Percentiles rank a stretch among this genome's conserved stretches.
Evolutionary conservation across 2,329 filamentous ascomycete species (phyloP).

Genomic region (Alternaria sp.): DNA sequence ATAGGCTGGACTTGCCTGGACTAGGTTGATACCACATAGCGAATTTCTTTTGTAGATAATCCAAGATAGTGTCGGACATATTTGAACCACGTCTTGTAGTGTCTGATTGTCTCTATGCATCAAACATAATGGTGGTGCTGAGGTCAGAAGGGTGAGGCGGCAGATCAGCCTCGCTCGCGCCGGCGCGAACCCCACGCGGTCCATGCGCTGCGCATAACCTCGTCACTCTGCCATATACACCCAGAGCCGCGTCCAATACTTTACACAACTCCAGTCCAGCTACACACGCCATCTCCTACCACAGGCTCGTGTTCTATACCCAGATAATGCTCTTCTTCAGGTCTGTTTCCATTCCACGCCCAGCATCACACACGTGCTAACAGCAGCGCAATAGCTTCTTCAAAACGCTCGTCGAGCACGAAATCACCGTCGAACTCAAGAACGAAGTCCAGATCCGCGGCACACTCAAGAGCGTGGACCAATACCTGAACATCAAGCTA

Average conservation of each 20-base stretch:
- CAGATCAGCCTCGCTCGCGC: slow-evolving; percentile 24
- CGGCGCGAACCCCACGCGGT: slow-evolving; percentile 31
- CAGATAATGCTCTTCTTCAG: slow-evolving; percentile 63
- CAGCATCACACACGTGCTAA: slow-evolving; percentile 5
- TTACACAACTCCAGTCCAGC: slow-evolving; percentile 1
- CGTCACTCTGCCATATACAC: slow-evolving; percentile 11
- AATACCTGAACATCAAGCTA: slow-evolving; percentile 99
- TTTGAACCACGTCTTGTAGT: not conserved
- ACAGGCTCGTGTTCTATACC: no score
- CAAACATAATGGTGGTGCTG: not conserved
- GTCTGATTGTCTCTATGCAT: not conserved
- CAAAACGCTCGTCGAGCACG: slow-evolving; percentile 96
- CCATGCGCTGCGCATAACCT: slow-evolving; percentile 24
- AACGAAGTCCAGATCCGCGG: slow-evolving; percentile 98
- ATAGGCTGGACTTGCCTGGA: slow-evolving; percentile 14
- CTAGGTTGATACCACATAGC: slow-evolving; percentile 43
- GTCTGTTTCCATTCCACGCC: slow-evolving; percentile 39
- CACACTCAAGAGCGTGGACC: slow-evolving; percentile 95
- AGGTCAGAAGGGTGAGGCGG: slow-evolving; percentile 23
- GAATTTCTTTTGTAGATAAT: slow-evolving; percentile 38
- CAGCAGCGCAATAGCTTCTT: slow-evolving; percentile 71
- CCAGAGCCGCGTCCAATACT: slow-evolving; percentile 10
- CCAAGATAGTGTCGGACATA: slow-evolving; percentile 21
- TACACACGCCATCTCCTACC: not conserved
- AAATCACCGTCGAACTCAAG: slow-evolving; percentile 98